These are phyloP conservation scores for Amanita subjunquillea DNA, from an alignment of 768 basidiomycete species.

Conservation along the genomic window DNA sequence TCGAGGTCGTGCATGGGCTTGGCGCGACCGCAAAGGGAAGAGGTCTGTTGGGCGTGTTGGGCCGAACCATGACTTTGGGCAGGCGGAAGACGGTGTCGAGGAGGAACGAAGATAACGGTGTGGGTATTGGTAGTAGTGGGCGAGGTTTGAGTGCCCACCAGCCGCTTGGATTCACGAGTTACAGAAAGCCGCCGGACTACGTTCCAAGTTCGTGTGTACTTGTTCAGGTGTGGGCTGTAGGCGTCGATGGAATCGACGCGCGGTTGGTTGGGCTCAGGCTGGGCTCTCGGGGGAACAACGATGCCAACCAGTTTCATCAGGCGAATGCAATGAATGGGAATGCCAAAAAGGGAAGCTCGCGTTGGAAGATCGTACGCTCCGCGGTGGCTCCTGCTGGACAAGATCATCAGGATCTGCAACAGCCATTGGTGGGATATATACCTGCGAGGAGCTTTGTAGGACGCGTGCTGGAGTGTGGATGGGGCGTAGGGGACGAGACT, in stretches of 20 bases:
- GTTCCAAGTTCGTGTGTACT: constrained; percentile 62
- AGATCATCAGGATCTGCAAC: not conserved
- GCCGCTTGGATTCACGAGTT: constrained; percentile 57
- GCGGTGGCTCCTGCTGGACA: not conserved
- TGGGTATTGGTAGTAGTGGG: constrained; percentile 14
- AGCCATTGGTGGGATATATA: constrained; percentile 57
- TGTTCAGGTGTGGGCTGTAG: constrained; percentile 88
- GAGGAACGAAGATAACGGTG: constrained; percentile 1
- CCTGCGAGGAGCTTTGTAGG: constrained; percentile 87
- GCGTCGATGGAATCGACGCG: constrained; percentile 65
- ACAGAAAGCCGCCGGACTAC: constrained; percentile 63
- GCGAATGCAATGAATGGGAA: constrained; percentile 1
- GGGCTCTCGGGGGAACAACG: constrained; percentile 16
- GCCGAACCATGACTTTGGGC: constrained; percentile 4
- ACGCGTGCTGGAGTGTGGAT: constrained; percentile 71
- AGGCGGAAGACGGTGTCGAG: constrained; percentile 11
- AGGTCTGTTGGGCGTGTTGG: constrained; percentile 11
- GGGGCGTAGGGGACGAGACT: constrained; percentile 62
- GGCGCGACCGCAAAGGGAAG: constrained; percentile 13
- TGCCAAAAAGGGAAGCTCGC: constrained; percentile 10
- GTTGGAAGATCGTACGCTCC: constrained; percentile 4
- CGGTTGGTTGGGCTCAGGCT: constrained; percentile 46
- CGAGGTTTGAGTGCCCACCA: constrained; percentile 10
- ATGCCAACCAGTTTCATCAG: not conserved
- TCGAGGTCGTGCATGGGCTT: constrained; percentile 64